Conservation (phyloP, 2,329 filamentous ascomycete species). For the Pseudogymnoascus sp. region DNA sequence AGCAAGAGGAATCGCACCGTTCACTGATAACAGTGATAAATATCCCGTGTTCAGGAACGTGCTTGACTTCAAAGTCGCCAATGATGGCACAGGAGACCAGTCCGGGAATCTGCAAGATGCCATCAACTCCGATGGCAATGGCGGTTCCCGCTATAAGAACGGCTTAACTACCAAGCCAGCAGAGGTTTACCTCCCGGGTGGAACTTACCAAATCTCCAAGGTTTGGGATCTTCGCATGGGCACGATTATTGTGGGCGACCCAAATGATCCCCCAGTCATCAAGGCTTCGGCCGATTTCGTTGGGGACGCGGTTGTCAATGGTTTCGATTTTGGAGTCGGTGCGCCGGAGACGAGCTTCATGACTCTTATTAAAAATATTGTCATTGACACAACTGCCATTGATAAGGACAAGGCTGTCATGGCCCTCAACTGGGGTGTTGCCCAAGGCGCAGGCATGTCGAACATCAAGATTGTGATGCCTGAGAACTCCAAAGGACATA, state of each 20-base stretch:
- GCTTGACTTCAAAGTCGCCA: background rate
- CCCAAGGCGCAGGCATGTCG: conserved; percentile 32
- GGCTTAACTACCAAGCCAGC: background rate
- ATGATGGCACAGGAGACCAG: conserved; percentile 8
- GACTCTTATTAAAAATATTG: conserved; percentile 32
- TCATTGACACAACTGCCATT: conserved; percentile 31
- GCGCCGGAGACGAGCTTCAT: conserved; percentile 30
- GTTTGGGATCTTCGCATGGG: conserved; percentile 14
- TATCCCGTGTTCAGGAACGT: conserved; percentile 2
- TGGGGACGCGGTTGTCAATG: conserved; percentile 20
- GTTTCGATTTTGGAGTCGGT: conserved; percentile 24
- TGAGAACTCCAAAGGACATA: conserved; percentile 25
- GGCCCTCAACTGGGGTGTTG: conserved; percentile 33
- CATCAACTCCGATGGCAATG: background rate
- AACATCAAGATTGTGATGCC: conserved; percentile 34
- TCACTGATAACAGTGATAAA: background rate
- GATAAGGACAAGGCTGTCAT: conserved; percentile 24
- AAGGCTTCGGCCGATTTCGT: conserved; percentile 21
- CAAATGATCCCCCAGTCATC: conserved; percentile 27
- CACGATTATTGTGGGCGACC: conserved; percentile 33
- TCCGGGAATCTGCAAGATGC: background rate
- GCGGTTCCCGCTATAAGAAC: background rate
- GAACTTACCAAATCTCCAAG: conserved; percentile 1
- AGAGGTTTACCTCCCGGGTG: conserved; percentile 4
- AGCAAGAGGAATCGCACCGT: background rate